These are phyloP conservation scores for Penicillium psychrofluorescens DNA, from an alignment of 495 filamentous ascomycete species.

Conservation along the genomic window DNA sequence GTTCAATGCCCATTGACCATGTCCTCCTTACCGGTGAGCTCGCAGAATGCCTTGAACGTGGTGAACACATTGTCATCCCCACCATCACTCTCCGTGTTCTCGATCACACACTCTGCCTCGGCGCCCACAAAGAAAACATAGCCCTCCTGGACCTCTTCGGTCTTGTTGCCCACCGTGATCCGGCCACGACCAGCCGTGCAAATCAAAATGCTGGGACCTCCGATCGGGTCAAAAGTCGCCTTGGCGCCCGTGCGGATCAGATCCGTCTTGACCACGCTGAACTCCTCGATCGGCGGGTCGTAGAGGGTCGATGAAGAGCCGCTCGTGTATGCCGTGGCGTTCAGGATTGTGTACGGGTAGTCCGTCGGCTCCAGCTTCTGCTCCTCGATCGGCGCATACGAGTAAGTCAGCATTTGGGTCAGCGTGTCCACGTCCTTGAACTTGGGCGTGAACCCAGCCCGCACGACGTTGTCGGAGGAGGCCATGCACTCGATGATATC, in stretches of 20 bases:
- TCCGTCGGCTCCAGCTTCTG: slow-evolving; percentile 84
- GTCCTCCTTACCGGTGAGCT: slow-evolving; percentile 56
- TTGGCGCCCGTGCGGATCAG: slow-evolving; percentile 65
- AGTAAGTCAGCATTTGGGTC: slow-evolving; percentile 90
- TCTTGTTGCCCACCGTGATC: slow-evolving; percentile 73
- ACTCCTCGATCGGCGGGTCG: slow-evolving; percentile 95
- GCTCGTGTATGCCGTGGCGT: slow-evolving; percentile 68
- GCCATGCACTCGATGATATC: slow-evolving; percentile 99
- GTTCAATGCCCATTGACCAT: slow-evolving; percentile 30
- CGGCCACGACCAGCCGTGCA: slow-evolving; percentile 75
- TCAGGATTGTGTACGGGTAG: slow-evolving; percentile 77
- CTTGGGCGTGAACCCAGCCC: slow-evolving; percentile 94
- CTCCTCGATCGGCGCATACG: slow-evolving; percentile 83
- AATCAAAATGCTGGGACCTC: slow-evolving; percentile 86
- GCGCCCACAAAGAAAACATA: slow-evolving; percentile 92
- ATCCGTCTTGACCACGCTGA: slow-evolving; percentile 78
- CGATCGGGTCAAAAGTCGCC: slow-evolving; percentile 77
- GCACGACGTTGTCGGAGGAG: slow-evolving; percentile 93
- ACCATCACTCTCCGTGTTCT: slow-evolving; percentile 46
- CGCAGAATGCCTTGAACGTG: slow-evolving; percentile 94
- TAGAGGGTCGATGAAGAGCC: slow-evolving; percentile 66
- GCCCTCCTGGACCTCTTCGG: slow-evolving; percentile 66
- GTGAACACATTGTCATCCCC: slow-evolving; percentile 59
- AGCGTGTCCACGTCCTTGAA: slow-evolving; percentile 93
- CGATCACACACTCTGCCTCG: slow-evolving; percentile 73